A percentile compares a stretch with the other conserved stretches of the same genome.
Evolutionary conservation across 805 yeast genomes (phyloP).

Genomic region (Saccharomycopsis sp.): DNA sequence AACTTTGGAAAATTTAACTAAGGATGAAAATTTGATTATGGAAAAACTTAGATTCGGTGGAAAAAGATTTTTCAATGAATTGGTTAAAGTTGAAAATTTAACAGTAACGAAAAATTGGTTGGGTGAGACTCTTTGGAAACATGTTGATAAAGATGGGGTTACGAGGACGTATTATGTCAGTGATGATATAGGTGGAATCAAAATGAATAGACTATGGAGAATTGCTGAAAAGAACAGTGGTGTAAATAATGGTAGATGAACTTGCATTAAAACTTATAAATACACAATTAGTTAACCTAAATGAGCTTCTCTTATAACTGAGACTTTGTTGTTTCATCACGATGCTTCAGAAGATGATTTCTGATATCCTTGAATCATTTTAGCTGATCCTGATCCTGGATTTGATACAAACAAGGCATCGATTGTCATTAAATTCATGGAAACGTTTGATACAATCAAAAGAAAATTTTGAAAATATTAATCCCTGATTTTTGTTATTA

Average conservation of each 20-base stretch:
- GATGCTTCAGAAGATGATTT: too few species aligned
- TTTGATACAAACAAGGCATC: conserved; percentile 63
- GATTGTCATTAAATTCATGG: conserved; percentile 22
- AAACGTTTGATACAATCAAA: conserved; percentile 55
- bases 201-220: conserved; percentile 83
- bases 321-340: too few species aligned
- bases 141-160: conserved; percentile 26
- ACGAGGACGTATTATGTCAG: conserved; percentile 40
- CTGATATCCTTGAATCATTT: too few species aligned
- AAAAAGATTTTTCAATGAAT: conserved; percentile 52
- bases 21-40: conserved; percentile 57
- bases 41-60: conserved; percentile 68
- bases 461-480: conserved; percentile 61
- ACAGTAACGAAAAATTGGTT: conserved; percentile 33
- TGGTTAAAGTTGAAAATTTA: conserved; percentile 46
- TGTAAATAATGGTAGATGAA: conserved; percentile 56
- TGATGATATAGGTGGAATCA: conserved; percentile 73
- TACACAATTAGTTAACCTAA: too few species aligned
- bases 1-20: conserved; percentile 51
- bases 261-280: too few species aligned
- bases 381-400: conserved; percentile 75
- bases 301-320: too few species aligned
- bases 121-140: conserved; percentile 45
- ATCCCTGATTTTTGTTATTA: conserved; percentile 38
- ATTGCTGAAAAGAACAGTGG: conserved; percentile 65